Base-by-base conservation (phyloP, 2,329 filamentous ascomycete species). In the Pseudogymnoascus sp. region DNA sequence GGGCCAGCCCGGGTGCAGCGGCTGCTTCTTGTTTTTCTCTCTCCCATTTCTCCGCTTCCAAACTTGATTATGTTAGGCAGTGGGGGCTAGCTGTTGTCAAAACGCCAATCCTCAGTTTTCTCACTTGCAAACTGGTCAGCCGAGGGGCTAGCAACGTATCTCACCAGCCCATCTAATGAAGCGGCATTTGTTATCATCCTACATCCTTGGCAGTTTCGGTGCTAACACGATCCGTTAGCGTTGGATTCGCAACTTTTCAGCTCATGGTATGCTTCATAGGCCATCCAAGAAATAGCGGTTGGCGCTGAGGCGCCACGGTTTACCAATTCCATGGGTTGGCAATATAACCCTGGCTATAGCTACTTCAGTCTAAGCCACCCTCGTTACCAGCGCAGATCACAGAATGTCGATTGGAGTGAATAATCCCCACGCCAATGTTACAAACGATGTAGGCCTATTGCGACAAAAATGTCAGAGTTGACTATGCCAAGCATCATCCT, bases 101-200 rank as follows among this genome's bases (percentile, higher is more conserved):
- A n/a, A 12, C 27, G n/a, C 44, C 44, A 55, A 55, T 13, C 44
- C 44, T 33, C 8, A 15, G 17, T 4, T 55, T 55, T 55, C 44
- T 51, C 44, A 55, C 27, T 55, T 55, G 31, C 44, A 55, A 33
- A 55, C 27, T 55, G 44, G 29, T 55, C 44, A 55, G n/a, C 44
- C 44, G 44, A n/a, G 27, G 27, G 29, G n/a, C 44, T 55, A 33
- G 27, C 44, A 55, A 55, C 25, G 44, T 51, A 51, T 31, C 7
- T 51, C 44, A 31, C 13, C 27, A 31, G n/a, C 44, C 4, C 12
- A 55, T 55, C 44, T 17, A n/a, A 55, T 9, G n/a, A 33, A 33
- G 44, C 27, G 44, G 44, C 44, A 31, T 55, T 33, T 7, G 17
- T 55, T 55, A 55, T 33, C 27, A 31, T 55, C 44, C 9, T 55